Percentiles rank a stretch among this genome's conserved stretches.
phyloP scores from a whole-genome alignment of 2,329 filamentous ascomycete species.

The Trichoderma aggressivum region DNA sequence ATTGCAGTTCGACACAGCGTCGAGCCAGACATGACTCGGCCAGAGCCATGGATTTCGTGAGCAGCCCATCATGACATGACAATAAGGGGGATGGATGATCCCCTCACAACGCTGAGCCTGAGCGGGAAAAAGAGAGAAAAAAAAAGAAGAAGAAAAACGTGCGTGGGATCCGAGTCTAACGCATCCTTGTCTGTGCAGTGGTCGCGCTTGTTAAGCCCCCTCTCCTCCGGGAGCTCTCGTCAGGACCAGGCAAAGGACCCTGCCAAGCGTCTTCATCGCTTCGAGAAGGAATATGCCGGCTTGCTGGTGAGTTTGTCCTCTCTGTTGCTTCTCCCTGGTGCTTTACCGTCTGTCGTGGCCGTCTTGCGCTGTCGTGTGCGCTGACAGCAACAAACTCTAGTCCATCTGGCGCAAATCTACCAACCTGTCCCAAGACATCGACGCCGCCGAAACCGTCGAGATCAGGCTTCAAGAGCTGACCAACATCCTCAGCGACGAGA shows the following conservation, averaged over 20 bases:
- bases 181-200: conserved; percentile 43
- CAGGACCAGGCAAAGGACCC: conserved; percentile 62
- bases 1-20: neutral
- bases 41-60: conserved; percentile 56
- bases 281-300: conserved; percentile 63
- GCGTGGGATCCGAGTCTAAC: conserved; percentile 7
- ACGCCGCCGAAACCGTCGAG: conserved; percentile 61
- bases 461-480: conserved; percentile 61
- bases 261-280: conserved; percentile 60
- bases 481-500: conserved; percentile 81
- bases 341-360: neutral
- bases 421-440: conserved; percentile 57
- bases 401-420: conserved; percentile 58
- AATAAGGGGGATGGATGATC: neutral
- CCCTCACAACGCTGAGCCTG: neutral
- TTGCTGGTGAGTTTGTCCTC: conserved; percentile 48
- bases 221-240: conserved; percentile 53
- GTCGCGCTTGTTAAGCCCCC: conserved; percentile 64
- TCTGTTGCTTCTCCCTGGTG: neutral
- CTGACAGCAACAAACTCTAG: conserved; percentile 29
- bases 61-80: conserved; percentile 23
- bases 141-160: neutral
- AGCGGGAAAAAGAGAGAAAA: neutral
- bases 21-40: conserved; percentile 40
- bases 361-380: neutral